These are phyloP conservation scores for Entoloma clypeatum DNA, from an alignment of 1,284 basidiomycete species.

Conservation along the genomic window DNA sequence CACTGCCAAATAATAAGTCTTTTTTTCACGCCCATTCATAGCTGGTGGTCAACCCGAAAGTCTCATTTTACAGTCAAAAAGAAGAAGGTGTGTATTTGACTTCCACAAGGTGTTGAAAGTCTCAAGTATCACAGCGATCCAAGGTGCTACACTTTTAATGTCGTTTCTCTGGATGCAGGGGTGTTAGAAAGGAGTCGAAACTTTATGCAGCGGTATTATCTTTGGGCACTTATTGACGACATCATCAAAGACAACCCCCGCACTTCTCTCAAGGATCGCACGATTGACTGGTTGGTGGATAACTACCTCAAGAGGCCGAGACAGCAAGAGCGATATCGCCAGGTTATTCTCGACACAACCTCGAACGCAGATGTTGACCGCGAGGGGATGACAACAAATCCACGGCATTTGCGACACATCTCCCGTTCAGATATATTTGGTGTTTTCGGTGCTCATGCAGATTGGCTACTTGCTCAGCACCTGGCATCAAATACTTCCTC, in stretches of 20 bases:
- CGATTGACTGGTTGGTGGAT: slow-evolving; percentile 46
- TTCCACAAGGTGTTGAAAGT: slow-evolving; percentile 23
- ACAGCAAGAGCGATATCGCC: slow-evolving; percentile 27
- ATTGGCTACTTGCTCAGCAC: slow-evolving; percentile 49
- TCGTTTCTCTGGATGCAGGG: slow-evolving; percentile 41
- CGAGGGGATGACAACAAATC: slow-evolving; percentile 22
- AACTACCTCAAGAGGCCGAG: slow-evolving; percentile 31
- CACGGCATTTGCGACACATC: slow-evolving; percentile 38
- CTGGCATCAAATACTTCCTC: slow-evolving; percentile 22
- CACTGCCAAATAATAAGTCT: neutral
- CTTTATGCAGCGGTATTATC: slow-evolving; percentile 41
- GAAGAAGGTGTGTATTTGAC: slow-evolving; percentile 7
- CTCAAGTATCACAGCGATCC: neutral
- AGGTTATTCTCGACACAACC: slow-evolving; percentile 31
- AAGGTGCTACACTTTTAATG: slow-evolving; percentile 26
- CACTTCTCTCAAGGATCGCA: slow-evolving; percentile 34
- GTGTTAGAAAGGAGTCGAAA: slow-evolving; percentile 41
- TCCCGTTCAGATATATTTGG: slow-evolving; percentile 41
- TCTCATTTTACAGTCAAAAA: slow-evolving; percentile 16
- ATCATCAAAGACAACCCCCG: slow-evolving; percentile 31
- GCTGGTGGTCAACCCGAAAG: slow-evolving; percentile 23
- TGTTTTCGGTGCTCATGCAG: slow-evolving; percentile 44
- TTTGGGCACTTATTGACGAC: slow-evolving; percentile 31
- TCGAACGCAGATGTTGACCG: slow-evolving; percentile 32
- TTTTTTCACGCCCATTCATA: slow-evolving; percentile 9